phyloP scores from a whole-genome alignment of 805 yeast genomes.

The Ogataea pini region DNA sequence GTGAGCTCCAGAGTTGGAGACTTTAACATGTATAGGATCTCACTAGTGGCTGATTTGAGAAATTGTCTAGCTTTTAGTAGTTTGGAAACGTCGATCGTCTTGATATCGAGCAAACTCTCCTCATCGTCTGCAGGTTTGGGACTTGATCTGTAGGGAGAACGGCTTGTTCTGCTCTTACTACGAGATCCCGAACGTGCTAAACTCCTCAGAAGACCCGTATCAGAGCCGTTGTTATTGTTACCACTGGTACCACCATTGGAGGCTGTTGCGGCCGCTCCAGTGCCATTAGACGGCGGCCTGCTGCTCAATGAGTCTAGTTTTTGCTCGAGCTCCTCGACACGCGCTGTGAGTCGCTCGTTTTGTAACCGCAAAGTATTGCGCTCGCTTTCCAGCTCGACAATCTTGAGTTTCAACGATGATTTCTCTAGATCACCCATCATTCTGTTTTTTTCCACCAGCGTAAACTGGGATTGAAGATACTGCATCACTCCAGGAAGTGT shows the following conservation, averaged over 20 bases:
- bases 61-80: constrained; percentile 36
- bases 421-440: constrained; percentile 55
- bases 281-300: constrained; percentile 7
- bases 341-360: constrained; percentile 43
- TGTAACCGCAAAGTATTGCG: constrained; percentile 44
- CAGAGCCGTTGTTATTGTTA: not conserved
- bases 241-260: not conserved
- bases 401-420: constrained; percentile 49
- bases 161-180: constrained; percentile 16
- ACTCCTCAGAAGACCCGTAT: constrained; percentile 12
- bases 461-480: constrained; percentile 58
- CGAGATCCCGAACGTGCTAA: constrained; percentile 12
- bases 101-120: constrained; percentile 19
- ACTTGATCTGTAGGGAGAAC: not conserved
- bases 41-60: constrained; percentile 37
- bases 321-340: constrained; percentile 41
- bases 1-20: constrained; percentile 36
- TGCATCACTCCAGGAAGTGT: constrained; percentile 62
- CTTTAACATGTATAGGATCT: constrained; percentile 37
- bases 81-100: constrained; percentile 30
- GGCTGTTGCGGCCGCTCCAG: not conserved
- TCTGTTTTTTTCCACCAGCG: constrained; percentile 44
- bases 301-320: constrained; percentile 20
- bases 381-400: constrained; percentile 54
- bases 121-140: constrained; percentile 8